Conservation (phyloP, 768 basidiomycete species). For the Collybia sordida region DNA sequence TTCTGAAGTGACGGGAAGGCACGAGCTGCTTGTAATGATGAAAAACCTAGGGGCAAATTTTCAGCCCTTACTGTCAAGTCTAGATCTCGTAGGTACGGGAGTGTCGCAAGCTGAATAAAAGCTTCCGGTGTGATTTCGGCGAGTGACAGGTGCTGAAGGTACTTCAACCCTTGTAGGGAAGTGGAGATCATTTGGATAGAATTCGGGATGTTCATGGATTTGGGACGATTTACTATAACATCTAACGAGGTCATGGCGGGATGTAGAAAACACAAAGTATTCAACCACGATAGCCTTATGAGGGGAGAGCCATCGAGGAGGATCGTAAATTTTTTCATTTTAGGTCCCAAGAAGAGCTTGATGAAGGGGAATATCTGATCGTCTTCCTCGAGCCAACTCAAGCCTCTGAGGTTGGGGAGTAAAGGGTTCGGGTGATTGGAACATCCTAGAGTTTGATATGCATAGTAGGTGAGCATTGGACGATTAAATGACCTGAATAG, state of each 20-base stretch:
- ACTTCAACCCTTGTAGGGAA: not conserved
- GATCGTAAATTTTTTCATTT: not conserved
- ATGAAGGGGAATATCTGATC: too few relatives aligned
- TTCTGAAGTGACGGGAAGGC: not conserved
- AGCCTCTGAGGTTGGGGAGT: not conserved
- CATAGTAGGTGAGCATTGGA: too few relatives aligned
- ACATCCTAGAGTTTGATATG: not conserved
- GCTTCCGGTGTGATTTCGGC: not conserved
- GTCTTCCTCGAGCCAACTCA: not conserved
- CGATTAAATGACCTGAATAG: too few relatives aligned
- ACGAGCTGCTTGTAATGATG: not conserved
- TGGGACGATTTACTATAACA: too few relatives aligned
- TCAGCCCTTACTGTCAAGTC: not conserved
- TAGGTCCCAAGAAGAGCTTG: too few relatives aligned
- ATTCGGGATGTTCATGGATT: not conserved
- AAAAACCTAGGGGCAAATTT: too few relatives aligned
- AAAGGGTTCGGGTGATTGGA: not conserved
- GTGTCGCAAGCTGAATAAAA: not conserved
- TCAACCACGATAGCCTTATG: not conserved
- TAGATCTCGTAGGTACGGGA: not conserved
- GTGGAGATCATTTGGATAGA: not conserved
- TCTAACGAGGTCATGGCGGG: not conserved
- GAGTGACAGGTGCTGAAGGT: not conserved
- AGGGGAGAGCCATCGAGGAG: not conserved
- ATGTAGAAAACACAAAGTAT: not conserved